These are phyloP conservation scores for Cyanophora paradoxa DNA, from an alignment of 78 protist genomes.

Conservation along the genomic window DNA sequence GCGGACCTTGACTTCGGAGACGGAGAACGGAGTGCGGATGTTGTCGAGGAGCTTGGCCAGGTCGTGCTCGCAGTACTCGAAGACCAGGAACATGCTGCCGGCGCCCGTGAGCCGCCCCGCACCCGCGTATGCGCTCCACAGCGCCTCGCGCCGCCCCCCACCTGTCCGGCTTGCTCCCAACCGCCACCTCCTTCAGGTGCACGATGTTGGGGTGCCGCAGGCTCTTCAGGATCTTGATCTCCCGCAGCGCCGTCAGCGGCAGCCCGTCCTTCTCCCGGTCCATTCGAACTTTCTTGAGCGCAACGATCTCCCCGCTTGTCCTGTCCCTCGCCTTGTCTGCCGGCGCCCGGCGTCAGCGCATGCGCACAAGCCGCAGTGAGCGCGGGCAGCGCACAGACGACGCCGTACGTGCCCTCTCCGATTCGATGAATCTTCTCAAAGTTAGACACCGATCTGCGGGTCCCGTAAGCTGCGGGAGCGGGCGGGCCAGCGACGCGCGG, in stretches of 20 bases:
- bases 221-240: conserved; percentile 3
- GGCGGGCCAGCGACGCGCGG: too few species aligned
- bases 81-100: conserved; percentile 22
- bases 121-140: too few species aligned
- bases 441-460: neutral
- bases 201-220: conserved; percentile 21
- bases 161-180: conserved; percentile 1
- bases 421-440: neutral
- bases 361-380: too few species aligned
- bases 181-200: conserved; percentile 24
- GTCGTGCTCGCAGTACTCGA: conserved; percentile 35
- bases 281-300: conserved; percentile 6
- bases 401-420: conserved; percentile 33
- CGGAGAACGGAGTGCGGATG: neutral
- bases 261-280: conserved; percentile 27
- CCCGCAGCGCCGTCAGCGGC: conserved; percentile 39
- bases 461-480: too few species aligned
- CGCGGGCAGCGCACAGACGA: too few species aligned
- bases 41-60: neutral
- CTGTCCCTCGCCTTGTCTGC: conserved; percentile 11
- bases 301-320: neutral
- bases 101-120: neutral
- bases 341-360: too few species aligned
- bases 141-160: neutral
- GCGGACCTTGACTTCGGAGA: neutral